A percentile compares a stretch with the other conserved stretches of the same genome.
Conservation (phyloP, 2,329 filamentous ascomycete genomes). For the Blastomyces gilchristii region DNA sequence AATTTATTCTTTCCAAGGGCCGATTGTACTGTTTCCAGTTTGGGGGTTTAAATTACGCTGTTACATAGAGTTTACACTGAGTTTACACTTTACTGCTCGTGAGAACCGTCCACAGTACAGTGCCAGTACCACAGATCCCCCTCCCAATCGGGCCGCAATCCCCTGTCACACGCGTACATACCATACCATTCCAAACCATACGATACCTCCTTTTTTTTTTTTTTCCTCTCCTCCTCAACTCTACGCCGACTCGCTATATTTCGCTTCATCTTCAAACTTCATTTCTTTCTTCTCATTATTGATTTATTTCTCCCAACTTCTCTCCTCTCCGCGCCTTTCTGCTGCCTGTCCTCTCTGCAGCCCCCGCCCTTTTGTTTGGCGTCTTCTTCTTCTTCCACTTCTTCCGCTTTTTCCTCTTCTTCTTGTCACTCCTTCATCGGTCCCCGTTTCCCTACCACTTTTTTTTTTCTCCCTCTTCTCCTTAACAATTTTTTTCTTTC, state of each 20-base stretch:
- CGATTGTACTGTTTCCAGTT: too few relatives aligned
- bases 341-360: too few relatives aligned
- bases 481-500: background rate
- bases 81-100: too few relatives aligned
- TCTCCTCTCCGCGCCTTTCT: constrained; percentile 2
- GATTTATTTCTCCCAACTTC: background rate
- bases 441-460: background rate
- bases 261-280: background rate
- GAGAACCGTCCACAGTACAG: background rate
- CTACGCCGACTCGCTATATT: background rate
- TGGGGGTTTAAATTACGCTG: too few relatives aligned
- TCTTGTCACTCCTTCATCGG: constrained; percentile 7
- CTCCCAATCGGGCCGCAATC: too few relatives aligned
- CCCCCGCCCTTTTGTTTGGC: background rate
- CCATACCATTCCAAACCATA: background rate
- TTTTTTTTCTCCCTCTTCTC: background rate
- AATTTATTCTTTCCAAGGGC: too few relatives aligned
- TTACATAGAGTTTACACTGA: too few relatives aligned
- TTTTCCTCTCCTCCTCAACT: background rate
- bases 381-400: constrained; percentile 6
- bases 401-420: constrained; percentile 1
- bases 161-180: background rate
- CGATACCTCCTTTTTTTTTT: background rate
- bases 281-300: background rate
- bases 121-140: background rate